phyloP scores from a whole-genome alignment of 2,329 filamentous ascomycete species.

The Meredithiella fracta region DNA sequence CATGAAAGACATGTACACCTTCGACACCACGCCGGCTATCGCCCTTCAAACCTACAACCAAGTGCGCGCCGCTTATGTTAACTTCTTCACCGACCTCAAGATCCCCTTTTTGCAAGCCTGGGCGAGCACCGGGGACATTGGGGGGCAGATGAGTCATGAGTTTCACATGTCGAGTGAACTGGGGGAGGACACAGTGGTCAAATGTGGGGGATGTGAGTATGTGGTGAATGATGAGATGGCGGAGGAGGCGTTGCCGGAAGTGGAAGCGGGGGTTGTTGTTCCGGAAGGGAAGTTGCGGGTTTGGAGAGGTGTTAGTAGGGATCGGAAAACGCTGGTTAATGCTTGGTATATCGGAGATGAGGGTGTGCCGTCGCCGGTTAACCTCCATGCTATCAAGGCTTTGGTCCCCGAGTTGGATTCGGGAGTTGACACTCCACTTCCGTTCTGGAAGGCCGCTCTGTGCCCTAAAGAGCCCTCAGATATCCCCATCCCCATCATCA shows the following conservation, averaged over 20 bases:
- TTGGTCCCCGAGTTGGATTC: slow-evolving; percentile 53
- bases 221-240: slow-evolving; percentile 82
- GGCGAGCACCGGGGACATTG: slow-evolving; percentile 92
- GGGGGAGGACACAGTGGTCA: slow-evolving; percentile 74
- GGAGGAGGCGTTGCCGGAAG: slow-evolving; percentile 18
- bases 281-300: slow-evolving; percentile 17
- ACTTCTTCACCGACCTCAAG: slow-evolving; percentile 67
- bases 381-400: slow-evolving; percentile 45
- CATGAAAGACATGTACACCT: slow-evolving; percentile 98
- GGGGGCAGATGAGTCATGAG: slow-evolving; percentile 82
- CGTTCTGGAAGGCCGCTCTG: slow-evolving; percentile 33
- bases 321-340: slow-evolving; percentile 50
- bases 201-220: slow-evolving; percentile 56
- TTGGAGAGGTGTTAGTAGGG: slow-evolving; percentile 51
- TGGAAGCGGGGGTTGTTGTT: neutral
- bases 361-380: slow-evolving; percentile 23
- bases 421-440: slow-evolving; percentile 42
- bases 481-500: slow-evolving; percentile 16
- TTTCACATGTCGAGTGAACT: slow-evolving; percentile 69
- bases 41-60: slow-evolving; percentile 66
- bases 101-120: slow-evolving; percentile 71
- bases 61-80: slow-evolving; percentile 56
- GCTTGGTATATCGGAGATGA: slow-evolving; percentile 43
- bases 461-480: slow-evolving; percentile 12
- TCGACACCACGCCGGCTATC: slow-evolving; percentile 51